Evolutionary conservation across 345 rosid species (phyloP).

Genomic region (Populus tremula): DNA sequence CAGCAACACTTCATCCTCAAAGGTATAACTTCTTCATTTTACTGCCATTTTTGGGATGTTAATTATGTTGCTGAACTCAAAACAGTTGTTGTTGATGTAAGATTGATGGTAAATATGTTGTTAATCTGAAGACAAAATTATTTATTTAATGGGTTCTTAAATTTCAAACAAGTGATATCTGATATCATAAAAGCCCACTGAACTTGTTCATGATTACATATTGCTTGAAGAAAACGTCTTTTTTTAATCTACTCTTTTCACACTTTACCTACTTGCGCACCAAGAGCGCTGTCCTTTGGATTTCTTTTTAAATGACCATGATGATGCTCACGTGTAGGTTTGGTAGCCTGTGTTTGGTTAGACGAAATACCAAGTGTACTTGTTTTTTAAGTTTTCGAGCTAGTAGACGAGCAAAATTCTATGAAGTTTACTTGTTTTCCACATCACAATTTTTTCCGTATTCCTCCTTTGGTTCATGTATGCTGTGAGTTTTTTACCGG

Average conservation of each 20-base stretch:
- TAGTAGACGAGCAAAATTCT: neutral
- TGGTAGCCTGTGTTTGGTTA: neutral
- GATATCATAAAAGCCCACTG: neutral
- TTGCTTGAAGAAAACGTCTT: neutral
- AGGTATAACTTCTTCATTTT: conserved; percentile 32
- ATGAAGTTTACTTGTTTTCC: neutral
- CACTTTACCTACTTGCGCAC: neutral
- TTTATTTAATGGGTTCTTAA: neutral
- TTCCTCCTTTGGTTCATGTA: conserved; percentile 7
- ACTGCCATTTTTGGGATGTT: neutral
- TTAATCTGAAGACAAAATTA: neutral
- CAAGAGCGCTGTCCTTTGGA: neutral
- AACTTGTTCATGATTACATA: neutral
- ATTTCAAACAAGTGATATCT: neutral
- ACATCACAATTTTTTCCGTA: neutral
- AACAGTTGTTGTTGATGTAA: neutral
- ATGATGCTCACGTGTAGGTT: neutral
- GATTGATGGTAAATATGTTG: neutral
- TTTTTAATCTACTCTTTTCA: neutral
- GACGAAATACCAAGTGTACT: neutral
- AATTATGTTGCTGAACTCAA: neutral
- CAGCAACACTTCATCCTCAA: conserved; percentile 33
- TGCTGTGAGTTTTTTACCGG: neutral
- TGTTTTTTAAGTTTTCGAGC: neutral
- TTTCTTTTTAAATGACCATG: neutral